Conservation (phyloP, 805 yeast species). For the Saccharomyces eubayanus region DNA sequence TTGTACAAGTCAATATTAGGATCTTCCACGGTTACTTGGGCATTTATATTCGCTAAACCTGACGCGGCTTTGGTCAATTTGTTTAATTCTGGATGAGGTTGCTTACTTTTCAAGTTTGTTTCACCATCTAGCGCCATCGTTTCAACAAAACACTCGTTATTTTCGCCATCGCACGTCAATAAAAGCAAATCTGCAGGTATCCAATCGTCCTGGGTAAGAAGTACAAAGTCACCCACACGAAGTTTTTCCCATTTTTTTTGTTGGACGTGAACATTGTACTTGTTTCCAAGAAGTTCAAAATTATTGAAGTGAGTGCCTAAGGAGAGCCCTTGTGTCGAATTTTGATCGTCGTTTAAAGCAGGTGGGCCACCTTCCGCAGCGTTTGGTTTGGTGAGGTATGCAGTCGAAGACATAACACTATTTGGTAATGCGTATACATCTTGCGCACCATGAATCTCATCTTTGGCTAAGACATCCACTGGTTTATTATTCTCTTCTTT, state of each 20-base stretch:
- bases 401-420: not conserved
- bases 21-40: conserved; percentile 66
- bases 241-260: conserved; percentile 61
- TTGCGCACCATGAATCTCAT: not conserved
- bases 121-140: conserved; percentile 98
- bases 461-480: conserved; percentile 33
- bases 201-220: conserved; percentile 75
- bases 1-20: conserved; percentile 88
- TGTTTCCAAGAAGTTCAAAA: conserved; percentile 12
- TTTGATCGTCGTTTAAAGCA: not conserved
- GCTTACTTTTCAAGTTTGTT: conserved; percentile 74
- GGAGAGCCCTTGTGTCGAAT: not conserved
- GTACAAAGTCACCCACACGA: conserved; percentile 79
- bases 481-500: conserved; percentile 66
- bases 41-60: conserved; percentile 42
- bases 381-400: not conserved
- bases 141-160: conserved; percentile 68
- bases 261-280: conserved; percentile 17
- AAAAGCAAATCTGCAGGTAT: conserved; percentile 86
- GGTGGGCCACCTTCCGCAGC: not conserved
- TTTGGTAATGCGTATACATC: conserved; percentile 4
- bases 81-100: conserved; percentile 58
- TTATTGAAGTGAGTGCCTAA: conserved; percentile 17
- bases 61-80: conserved; percentile 42
- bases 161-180: conserved; percentile 52